These are phyloP conservation scores for Glycine latifolia DNA, from an alignment of 306 rosid species.

Conservation along the genomic window DNA sequence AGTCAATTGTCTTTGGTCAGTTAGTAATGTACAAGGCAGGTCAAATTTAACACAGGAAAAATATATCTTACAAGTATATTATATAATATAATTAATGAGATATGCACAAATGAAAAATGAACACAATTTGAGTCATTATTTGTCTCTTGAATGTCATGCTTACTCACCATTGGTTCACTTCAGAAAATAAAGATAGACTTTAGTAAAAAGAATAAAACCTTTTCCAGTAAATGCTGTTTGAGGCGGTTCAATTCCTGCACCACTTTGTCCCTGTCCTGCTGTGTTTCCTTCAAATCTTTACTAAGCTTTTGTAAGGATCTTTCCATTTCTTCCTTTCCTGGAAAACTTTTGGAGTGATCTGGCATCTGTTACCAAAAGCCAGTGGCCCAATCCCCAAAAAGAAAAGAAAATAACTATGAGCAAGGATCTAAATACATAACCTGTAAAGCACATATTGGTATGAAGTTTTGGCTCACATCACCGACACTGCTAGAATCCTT, in stretches of 20 bases:
- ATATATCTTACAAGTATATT: conserved; percentile 7
- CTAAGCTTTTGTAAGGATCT: conserved; percentile 60
- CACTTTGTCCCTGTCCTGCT: conserved; percentile 74
- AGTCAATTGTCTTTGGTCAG: background rate
- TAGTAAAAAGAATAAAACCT: conserved; percentile 56
- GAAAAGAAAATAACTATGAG: conserved; percentile 11
- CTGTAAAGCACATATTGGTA: background rate
- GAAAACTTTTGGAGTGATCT: conserved; percentile 60
- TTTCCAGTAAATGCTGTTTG: conserved; percentile 86
- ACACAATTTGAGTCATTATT: background rate
- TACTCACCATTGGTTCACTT: background rate
- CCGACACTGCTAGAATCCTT: conserved; percentile 46
- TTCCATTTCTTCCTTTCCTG: conserved; percentile 80
- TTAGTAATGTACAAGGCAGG: conserved; percentile 10
- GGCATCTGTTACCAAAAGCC: conserved; percentile 50
- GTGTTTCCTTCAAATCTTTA: conserved; percentile 66
- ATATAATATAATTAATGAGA: background rate
- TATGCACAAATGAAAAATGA: background rate
- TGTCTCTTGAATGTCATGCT: background rate
- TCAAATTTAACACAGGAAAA: conserved; percentile 16
- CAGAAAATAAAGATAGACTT: background rate
- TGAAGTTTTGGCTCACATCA: conserved; percentile 57
- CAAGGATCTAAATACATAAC: background rate
- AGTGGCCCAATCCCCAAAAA: conserved; percentile 13
- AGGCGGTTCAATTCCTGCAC: conserved; percentile 79